phyloP scores from a whole-genome alignment of 495 filamentous ascomycete genomes.

The Arthonia radiata region DNA sequence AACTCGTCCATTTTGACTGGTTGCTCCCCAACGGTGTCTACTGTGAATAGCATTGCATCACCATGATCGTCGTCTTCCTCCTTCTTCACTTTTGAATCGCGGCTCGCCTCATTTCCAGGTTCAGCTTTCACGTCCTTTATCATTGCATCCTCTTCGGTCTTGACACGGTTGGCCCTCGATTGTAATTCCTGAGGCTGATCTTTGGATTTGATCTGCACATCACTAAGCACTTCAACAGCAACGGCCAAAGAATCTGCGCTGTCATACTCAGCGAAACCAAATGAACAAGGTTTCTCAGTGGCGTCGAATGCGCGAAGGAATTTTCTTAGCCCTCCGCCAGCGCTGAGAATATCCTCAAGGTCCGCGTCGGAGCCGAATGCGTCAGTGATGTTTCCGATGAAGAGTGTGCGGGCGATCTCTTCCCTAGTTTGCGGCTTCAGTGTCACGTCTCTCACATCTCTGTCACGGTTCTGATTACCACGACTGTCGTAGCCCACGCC shows the following conservation, averaged over 20 bases:
- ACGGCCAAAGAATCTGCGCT: constrained; percentile 71
- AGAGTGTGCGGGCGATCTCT: constrained; percentile 75
- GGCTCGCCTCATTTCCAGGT: too few species aligned
- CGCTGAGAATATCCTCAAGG: constrained; percentile 54
- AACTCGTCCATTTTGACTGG: too few species aligned
- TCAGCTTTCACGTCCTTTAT: constrained; percentile 16
- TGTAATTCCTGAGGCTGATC: background rate
- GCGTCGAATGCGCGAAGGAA: constrained; percentile 71
- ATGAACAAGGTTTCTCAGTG: constrained; percentile 61
- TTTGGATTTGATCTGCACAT: constrained; percentile 52
- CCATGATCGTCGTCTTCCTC: constrained; percentile 30
- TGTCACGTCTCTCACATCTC: constrained; percentile 48
- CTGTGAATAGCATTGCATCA: too few species aligned
- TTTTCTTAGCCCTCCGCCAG: constrained; percentile 52
- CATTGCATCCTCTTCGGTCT: constrained; percentile 10
- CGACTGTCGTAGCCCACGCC: constrained; percentile 32
- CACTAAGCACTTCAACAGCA: constrained; percentile 66
- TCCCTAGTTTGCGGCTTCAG: constrained; percentile 69
- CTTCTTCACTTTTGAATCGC: too few species aligned
- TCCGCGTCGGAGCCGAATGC: constrained; percentile 55
- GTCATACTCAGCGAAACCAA: constrained; percentile 94
- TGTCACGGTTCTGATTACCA: constrained; percentile 40
- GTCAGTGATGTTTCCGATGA: constrained; percentile 65
- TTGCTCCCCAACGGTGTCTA: too few species aligned
- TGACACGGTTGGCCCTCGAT: constrained; percentile 25